A percentile compares a stretch with the other conserved stretches of the same genome.
Evolutionary conservation across 441 rosid genomes (phyloP).

Genomic region (Populus tomentosa): DNA sequence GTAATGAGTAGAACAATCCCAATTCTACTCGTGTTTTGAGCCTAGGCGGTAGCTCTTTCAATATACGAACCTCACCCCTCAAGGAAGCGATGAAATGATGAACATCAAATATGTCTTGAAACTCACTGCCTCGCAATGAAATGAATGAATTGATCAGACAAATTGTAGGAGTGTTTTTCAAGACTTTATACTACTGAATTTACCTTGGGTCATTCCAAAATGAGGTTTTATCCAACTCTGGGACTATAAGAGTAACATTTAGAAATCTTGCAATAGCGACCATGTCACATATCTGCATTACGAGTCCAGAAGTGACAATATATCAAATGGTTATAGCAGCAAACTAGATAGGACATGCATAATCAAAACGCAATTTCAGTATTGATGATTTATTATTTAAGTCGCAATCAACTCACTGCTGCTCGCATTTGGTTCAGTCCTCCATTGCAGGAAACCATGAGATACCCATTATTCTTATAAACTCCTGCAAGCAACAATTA

Average conservation of each 20-base stretch:
- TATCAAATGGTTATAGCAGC: not conserved
- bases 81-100: constrained; percentile 76
- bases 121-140: constrained; percentile 49
- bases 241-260: constrained; percentile 83
- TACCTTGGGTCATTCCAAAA: constrained; percentile 94
- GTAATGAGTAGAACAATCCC: constrained; percentile 60
- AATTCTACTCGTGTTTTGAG: constrained; percentile 62
- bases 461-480: constrained; percentile 90
- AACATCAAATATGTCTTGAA: constrained; percentile 88
- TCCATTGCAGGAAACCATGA: constrained; percentile 97
- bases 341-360: not conserved
- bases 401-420: constrained; percentile 51
- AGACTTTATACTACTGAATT: constrained; percentile 10
- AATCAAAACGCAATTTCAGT: not conserved
- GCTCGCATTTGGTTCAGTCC: constrained; percentile 99
- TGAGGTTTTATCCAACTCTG: constrained; percentile 84
- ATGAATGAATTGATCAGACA: constrained; percentile 3
- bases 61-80: constrained; percentile 85
- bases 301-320: constrained; percentile 8
- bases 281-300: constrained; percentile 82
- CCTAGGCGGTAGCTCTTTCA: constrained; percentile 79
- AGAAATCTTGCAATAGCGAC: constrained; percentile 79
- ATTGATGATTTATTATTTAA: not conserved
- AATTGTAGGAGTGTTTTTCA: not conserved
- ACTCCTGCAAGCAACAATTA: constrained; percentile 42